A percentile compares a stretch with the other conserved stretches of the same genome.
These are phyloP conservation scores for Gaeumannomyces sp. DNA, from an alignment of 2,329 filamentous ascomycete species.

Conservation along the genomic window DNA sequence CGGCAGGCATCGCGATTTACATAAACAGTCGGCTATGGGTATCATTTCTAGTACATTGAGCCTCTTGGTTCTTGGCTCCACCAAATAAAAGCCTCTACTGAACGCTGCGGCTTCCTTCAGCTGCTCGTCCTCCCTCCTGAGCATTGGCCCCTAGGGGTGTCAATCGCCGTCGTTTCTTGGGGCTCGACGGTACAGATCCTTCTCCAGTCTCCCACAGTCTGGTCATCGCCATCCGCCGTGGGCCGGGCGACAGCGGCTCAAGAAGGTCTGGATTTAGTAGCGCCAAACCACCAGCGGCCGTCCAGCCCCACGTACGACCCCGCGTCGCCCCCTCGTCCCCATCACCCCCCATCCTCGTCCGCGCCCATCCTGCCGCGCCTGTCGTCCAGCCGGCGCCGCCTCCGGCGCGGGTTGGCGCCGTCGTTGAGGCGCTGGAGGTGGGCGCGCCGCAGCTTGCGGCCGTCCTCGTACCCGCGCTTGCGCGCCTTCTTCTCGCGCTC, in stretches of 20 bases:
- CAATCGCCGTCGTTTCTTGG: neutral
- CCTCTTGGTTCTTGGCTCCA: neutral
- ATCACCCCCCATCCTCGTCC: slow-evolving; percentile 5
- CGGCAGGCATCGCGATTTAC: no score
- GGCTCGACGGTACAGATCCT: neutral
- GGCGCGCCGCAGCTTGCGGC: neutral
- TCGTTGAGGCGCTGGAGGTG: neutral
- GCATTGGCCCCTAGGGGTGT: neutral
- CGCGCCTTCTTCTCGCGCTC: slow-evolving; percentile 10
- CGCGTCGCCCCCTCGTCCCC: neutral
- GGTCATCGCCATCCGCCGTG: neutral
- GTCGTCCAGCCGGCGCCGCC: neutral
- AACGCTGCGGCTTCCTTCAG: neutral
- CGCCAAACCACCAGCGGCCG: neutral
- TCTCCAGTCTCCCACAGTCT: no score
- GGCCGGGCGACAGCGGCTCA: no score
- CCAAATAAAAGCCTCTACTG: neutral
- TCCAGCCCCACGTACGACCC: neutral
- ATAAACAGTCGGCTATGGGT: neutral
- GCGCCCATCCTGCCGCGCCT: slow-evolving; percentile 5
- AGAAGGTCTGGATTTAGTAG: neutral
- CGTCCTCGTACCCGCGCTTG: slow-evolving; percentile 2
- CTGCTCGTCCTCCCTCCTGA: neutral
- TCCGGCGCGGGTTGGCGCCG: neutral
- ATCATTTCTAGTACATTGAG: neutral